Percentiles rank a stretch among this genome's conserved stretches.
phyloP scores from a whole-genome alignment of 2,329 filamentous ascomycete species.

The Verticillium nubilum region DNA sequence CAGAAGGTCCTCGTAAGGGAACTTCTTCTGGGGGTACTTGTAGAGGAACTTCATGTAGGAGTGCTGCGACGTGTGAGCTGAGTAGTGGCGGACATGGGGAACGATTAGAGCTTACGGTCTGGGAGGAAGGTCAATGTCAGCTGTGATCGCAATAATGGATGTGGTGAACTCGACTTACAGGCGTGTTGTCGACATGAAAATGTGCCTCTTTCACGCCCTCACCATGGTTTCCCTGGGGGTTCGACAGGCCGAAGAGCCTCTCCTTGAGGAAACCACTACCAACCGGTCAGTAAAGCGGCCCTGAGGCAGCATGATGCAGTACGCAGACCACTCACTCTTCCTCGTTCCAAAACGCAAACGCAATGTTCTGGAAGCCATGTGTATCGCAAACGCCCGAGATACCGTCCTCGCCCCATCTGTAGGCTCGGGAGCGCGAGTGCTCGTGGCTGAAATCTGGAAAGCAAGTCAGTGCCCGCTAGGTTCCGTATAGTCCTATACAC shows the following conservation, averaged over 20 bases:
- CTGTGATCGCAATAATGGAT: not conserved
- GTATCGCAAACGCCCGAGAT: constrained; percentile 92
- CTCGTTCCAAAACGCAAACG: constrained; percentile 96
- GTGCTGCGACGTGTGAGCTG: constrained; percentile 52
- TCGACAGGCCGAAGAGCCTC: constrained; percentile 88
- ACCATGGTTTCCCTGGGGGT: constrained; percentile 94
- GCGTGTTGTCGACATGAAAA: constrained; percentile 94
- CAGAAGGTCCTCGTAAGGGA: constrained; percentile 86
- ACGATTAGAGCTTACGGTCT: constrained; percentile 9
- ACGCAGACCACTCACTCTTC: constrained; percentile 64
- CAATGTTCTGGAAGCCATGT: constrained; percentile 86
- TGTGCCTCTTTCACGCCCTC: constrained; percentile 96
- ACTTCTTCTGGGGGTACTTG: constrained; percentile 89
- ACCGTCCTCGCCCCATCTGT: constrained; percentile 94
- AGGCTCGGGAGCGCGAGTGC: constrained; percentile 80
- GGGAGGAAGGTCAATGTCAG: not conserved
- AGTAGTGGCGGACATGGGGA: not conserved
- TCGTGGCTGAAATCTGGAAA: constrained; percentile 84
- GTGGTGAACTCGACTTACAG: constrained; percentile 35
- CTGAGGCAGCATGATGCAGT: constrained; percentile 4
- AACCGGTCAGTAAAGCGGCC: not conserved
- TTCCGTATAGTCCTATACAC: no score
- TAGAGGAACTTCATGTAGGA: constrained; percentile 99
- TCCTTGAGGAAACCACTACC: constrained; percentile 86
- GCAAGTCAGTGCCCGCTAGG: constrained; percentile 10